Evolutionary conservation across 129 eudicot genomes (phyloP).

Genomic region (Ambrosia artemisiifolia): DNA sequence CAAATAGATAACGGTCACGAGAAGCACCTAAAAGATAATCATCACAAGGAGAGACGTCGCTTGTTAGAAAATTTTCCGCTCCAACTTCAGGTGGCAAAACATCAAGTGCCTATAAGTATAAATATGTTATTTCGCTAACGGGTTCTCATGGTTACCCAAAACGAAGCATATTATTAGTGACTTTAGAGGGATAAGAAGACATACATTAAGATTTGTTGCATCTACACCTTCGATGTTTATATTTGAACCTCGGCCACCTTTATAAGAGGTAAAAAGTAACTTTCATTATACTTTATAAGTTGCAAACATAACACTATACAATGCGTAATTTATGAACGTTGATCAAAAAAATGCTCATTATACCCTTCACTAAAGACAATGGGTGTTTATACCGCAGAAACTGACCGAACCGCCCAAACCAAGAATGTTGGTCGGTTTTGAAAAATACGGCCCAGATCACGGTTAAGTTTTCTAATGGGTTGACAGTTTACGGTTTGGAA

Average conservation of each 20-base stretch:
- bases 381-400: too few species aligned
- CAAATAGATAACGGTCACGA: conserved; percentile 1
- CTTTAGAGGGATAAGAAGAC: conserved; percentile 16
- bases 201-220: conserved; percentile 36
- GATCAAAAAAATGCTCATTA: neutral
- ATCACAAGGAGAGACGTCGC: conserved; percentile 48
- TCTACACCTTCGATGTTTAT: conserved; percentile 31
- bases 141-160: too few species aligned
- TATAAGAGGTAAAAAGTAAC: conserved; percentile 23
- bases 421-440: too few species aligned
- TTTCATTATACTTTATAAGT: neutral
- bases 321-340: neutral
- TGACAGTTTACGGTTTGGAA: too few species aligned
- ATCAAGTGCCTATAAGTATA: conserved; percentile 56
- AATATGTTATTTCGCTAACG: conserved; percentile 9
- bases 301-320: conserved; percentile 5
- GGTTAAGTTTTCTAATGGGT: too few species aligned
- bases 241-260: conserved; percentile 33
- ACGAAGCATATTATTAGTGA: neutral
- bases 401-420: too few species aligned
- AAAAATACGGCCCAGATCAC: too few species aligned
- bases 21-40: conserved; percentile 61
- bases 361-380: neutral
- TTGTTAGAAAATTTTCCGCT: conserved; percentile 36
- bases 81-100: conserved; percentile 46